phyloP scores from a whole-genome alignment of 2,329 filamentous ascomycete species.

The Arthrobotrys sinensis region DNA sequence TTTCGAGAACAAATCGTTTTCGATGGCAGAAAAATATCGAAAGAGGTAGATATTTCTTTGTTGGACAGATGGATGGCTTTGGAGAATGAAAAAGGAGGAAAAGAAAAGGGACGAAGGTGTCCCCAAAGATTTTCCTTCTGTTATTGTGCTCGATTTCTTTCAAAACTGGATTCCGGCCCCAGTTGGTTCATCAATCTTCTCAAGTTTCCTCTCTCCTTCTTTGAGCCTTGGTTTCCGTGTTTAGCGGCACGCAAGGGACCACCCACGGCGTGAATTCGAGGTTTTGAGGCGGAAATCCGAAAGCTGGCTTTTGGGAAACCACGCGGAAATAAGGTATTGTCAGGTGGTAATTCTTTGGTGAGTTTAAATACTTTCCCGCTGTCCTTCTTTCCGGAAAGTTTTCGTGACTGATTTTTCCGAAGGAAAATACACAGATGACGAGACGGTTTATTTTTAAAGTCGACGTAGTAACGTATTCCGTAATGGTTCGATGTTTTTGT shows the following conservation, averaged over 20 bases:
- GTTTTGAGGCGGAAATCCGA: conserved; percentile 43
- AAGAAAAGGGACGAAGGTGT: neutral
- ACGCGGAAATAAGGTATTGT: conserved; percentile 6
- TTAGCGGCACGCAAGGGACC: conserved; percentile 52
- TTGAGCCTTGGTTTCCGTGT: conserved; percentile 26
- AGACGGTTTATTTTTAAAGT: neutral
- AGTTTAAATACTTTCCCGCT: neutral
- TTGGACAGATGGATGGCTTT: neutral
- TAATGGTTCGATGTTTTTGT: conserved; percentile 23
- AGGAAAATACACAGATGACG: neutral
- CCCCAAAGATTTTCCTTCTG: conserved; percentile 5
- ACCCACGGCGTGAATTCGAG: conserved; percentile 47
- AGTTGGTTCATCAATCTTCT: conserved; percentile 12
- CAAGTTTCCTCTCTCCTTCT: conserved; percentile 16
- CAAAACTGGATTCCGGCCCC: conserved; percentile 9
- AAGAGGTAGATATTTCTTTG: neutral
- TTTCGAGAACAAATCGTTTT: neutral
- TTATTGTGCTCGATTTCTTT: conserved; percentile 42
- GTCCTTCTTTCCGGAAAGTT: conserved; percentile 7
- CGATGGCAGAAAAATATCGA: neutral
- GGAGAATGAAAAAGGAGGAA: neutral
- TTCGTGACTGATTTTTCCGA: conserved; percentile 13
- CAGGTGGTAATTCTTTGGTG: neutral
- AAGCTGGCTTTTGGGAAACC: conserved; percentile 1
- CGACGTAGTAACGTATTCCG: conserved; percentile 1